Evolutionary conservation across 2,329 filamentous ascomycete genomes (phyloP), one percentile per base, ranked within the genome.

Genomic region (Paraphoma chrysanthemicola): DNA sequence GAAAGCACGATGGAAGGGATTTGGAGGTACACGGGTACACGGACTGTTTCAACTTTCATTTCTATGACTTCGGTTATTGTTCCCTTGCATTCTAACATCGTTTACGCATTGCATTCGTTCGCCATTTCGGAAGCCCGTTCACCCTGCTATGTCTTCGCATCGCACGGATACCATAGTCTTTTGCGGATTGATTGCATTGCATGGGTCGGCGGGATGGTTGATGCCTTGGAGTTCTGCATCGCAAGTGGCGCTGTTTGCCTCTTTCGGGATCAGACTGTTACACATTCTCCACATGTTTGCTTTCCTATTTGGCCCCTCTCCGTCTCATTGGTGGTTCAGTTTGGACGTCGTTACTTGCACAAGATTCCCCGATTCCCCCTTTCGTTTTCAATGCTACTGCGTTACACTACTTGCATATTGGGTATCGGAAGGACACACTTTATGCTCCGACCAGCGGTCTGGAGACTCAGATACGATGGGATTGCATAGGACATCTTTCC

Each of bases 301-400:
- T 42, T 51, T 44, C 41, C 30, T 46, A 39, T 36, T 38, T 31
- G 16, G 12, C 44, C 38, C 28, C 44, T 38, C 51, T 62, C 59
- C 60, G 61, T 66, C 51, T 59, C 56, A 54, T 65, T 56, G 64
- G 56, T 63, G 63, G 62, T 61, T 56, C 39, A 51, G 48, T 42
- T 57, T 56, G 51, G 47, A 54, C 41, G 44, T 51, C 30, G 46
- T 56, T 60, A 47, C 58, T 64, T 69, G 67, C 65, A 69, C 67
- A 66, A 68, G 67, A 69, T 69, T 69, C 66, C 67, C 66, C 67
- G 54, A 57, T 48, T 63, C 66, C 53, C 56, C 59, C 51, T 38
- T 56, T 52, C 57, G 53, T 42, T 53, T 57, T 51, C n/a, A 23
- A 33, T 46, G 44, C 38, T 47, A 36, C 28, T 54, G 51, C 48